Percentiles rank a stretch among this genome's conserved stretches.
phyloP scores from a whole-genome alignment of 352 stramenopile species.

The Globisporangium emineosum region DNA sequence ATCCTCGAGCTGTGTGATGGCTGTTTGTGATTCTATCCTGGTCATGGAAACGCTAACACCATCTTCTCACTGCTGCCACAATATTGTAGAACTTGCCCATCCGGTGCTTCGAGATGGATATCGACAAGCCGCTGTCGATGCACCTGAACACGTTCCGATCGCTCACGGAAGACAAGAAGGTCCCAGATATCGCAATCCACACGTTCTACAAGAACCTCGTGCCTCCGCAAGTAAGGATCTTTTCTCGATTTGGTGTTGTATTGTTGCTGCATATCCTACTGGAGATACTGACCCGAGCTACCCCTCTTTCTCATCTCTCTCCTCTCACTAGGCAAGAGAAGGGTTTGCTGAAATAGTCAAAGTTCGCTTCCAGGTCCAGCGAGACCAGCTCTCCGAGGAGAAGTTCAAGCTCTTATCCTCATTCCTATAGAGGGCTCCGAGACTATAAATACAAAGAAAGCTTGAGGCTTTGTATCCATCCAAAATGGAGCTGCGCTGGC shows the following conservation, averaged over 20 bases:
- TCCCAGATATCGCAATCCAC: conserved; percentile 86
- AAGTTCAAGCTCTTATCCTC: conserved; percentile 46
- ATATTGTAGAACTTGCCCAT: conserved; percentile 43
- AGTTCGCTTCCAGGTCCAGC: conserved; percentile 58
- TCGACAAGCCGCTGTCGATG: conserved; percentile 74
- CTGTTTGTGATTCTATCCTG: not conserved
- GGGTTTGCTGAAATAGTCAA: conserved; percentile 73
- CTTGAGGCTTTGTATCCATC: conserved; percentile 8
- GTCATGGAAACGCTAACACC: not conserved
- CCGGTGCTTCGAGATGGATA: conserved; percentile 77
- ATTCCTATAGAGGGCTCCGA: conserved; percentile 42
- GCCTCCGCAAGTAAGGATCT: conserved; percentile 28
- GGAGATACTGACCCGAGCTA: not conserved
- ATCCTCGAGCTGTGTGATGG: too few species aligned
- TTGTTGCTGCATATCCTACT: not conserved
- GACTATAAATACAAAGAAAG: conserved; percentile 16
- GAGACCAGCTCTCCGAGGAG: conserved; percentile 27
- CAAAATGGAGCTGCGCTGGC: not conserved
- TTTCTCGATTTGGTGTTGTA: not conserved
- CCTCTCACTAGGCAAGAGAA: conserved; percentile 59
- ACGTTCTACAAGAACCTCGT: conserved; percentile 84
- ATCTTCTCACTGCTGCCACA: too few species aligned
- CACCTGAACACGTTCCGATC: conserved; percentile 85
- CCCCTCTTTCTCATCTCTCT: conserved; percentile 9
- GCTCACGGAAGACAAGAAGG: conserved; percentile 66